Base-by-base conservation (phyloP, 768 basidiomycete genomes). In the Trametopsis cervina region DNA sequence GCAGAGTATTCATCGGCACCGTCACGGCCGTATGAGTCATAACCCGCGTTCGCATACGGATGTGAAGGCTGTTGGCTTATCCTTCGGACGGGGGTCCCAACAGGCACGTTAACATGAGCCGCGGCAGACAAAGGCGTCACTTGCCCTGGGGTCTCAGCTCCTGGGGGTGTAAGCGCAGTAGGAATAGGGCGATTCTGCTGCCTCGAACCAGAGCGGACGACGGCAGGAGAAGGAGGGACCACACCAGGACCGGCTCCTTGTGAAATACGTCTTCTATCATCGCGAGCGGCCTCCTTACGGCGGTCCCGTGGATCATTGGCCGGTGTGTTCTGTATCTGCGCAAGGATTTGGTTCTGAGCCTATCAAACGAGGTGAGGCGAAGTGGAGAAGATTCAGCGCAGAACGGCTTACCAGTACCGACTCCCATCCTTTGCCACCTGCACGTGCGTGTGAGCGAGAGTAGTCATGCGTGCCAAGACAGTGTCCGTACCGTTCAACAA, bases 361-460 rank as follows among this genome's bases (percentile, higher is more conserved):
- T 83, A 54, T 23, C 23, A 42, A 41, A 42, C 3, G 23, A 38
- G 36, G 21, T 12, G 27, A 10, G 40, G 4, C 12, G 20, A 18
- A n/a, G 10, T 4, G 10, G 4, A n/a, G 37, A 24, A 17, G 40
- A n/a, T n/a, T n/a, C n/a, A 0, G 13, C 11, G 11, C 23, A 39
- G 38, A 10, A 37, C 35, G 26, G 76, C 81, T 55, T 59, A 89
- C 89, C 65, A 78, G 66, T 33, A 83, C 81, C 40, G 77, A 77
- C 68, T 97, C 93, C 94, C 94, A 98, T 45, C 95, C 95, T 69
- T 88, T 88, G 40, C 93, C 94, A 56, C 83, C 86, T 89, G 58
- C 42, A 50, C 40, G 15, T 27, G 49, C 23, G 40, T 51, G 15
- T 13, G 42, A 20, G 26, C 22, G 40, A 45, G 40, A 26, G 20